Evolutionary conservation across 2,329 filamentous ascomycete genomes (phyloP), one percentile per base, ranked within the genome.

Genomic region (Beauveria medogensis): DNA sequence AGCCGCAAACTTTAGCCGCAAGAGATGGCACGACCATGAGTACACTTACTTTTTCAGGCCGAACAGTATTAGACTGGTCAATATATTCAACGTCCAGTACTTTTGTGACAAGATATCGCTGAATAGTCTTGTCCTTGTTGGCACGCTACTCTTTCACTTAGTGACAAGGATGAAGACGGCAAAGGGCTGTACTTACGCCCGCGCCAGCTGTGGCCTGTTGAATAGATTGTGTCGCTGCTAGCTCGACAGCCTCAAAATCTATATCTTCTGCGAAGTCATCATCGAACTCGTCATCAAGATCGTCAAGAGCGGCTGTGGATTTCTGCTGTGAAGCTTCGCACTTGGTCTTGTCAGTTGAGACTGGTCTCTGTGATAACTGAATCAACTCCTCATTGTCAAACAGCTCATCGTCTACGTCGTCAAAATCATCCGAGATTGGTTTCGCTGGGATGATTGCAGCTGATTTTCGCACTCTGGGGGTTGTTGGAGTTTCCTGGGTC

Each of bases 71-170:
- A 65, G 80, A 81, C 24, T 82, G 78, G 72, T 87, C 84, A 62
- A 78, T 76, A 72, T 90, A 96, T 51, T 86, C 80, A 67, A 83
- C 83, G 63, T 90, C 83, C 63, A 89, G 77, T 66, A 92, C 84
- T 69, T 88, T 85, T 65, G 87, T 88, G 67, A 97, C 83, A 64
- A 92, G 79, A 75, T 96, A 96, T 66, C 93, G 88, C 74, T 96
- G 91, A 69, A 96, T 95, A 53, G 87, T 84, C 77, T 85, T 87
- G 67, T 81, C 77, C 72, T 87, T 89, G 71, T 81, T 77, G 71
- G 78, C 82, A 75, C 82, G 84, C 88, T 89, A 83, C 79, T 62
- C 78, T 73, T 75, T 75, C 71, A 70, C 79, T 92, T 87, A 92
- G 89, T 77, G 80, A 76, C 67, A 70, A 68, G 64, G 64, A 66